phyloP scores from a whole-genome alignment of 2,329 filamentous ascomycete genomes.

The Aspergillus tubingensis region DNA sequence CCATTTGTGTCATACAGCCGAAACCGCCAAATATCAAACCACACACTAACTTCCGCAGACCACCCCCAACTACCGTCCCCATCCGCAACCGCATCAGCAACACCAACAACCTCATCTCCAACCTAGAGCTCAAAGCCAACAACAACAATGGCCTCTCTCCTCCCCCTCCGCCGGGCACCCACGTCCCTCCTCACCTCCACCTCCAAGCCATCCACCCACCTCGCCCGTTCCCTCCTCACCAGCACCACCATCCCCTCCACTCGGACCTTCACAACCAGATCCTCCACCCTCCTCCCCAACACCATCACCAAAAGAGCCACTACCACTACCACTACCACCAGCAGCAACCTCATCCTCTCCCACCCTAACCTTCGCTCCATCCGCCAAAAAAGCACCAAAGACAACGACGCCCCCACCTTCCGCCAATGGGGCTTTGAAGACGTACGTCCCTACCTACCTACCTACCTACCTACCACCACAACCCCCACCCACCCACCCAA shows the following conservation, averaged over 20 bases:
- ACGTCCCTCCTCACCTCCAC: conserved; percentile 10
- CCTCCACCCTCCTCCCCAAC: not conserved
- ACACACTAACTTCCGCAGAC: not conserved
- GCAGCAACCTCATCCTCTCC: no score
- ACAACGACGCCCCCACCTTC: conserved; percentile 12
- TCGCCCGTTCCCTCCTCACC: not conserved
- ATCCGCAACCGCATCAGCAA: not conserved
- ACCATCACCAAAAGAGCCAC: not conserved
- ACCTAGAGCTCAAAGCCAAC: not conserved
- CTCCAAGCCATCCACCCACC: not conserved
- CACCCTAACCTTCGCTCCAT: no score
- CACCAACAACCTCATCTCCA: not conserved
- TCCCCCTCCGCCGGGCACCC: conserved; percentile 8
- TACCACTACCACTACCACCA: no score
- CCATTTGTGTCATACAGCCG: no score
- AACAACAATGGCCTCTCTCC: conserved; percentile 15
- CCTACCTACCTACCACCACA: no score
- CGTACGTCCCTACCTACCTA: conserved; percentile 23
- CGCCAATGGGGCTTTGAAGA: conserved; percentile 40
- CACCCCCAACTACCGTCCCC: no score
- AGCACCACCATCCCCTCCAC: not conserved
- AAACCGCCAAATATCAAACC: not conserved
- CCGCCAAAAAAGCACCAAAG: conserved; percentile 23
- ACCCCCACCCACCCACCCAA: not conserved
- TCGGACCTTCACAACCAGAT: not conserved